A percentile compares a stretch with the other conserved stretches of the same genome.
Evolutionary conservation across 176 grass and related monocot genomes (phyloP).

Genomic region (Canna indica): DNA sequence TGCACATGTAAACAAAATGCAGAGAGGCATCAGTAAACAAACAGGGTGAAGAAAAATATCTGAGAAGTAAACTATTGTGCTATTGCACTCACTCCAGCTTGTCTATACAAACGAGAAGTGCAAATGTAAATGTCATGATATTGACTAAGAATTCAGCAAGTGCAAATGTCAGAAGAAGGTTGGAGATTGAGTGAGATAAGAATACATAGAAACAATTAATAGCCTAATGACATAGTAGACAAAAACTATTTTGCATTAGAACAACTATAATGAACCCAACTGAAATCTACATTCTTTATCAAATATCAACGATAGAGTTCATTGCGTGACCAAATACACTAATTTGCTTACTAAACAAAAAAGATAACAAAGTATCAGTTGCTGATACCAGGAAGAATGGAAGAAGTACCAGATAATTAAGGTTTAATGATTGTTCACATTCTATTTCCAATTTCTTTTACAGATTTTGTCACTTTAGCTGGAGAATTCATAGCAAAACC

Average conservation of each 20-base stretch:
- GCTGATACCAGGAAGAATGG: too few relatives aligned
- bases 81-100: constrained; percentile 91
- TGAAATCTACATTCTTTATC: too few relatives aligned
- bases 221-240: too few relatives aligned
- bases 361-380: too few relatives aligned
- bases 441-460: constrained; percentile 2
- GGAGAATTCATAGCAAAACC: constrained; percentile 35
- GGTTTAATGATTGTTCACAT: too few relatives aligned
- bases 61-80: constrained; percentile 36
- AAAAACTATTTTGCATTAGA: too few relatives aligned
- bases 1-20: background rate
- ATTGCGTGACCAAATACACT: too few relatives aligned
- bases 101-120: constrained; percentile 71
- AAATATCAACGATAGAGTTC: too few relatives aligned
- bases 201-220: too few relatives aligned
- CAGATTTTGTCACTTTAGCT: background rate
- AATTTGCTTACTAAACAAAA: too few relatives aligned
- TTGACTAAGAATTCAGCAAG: background rate
- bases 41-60: constrained; percentile 4
- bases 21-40: background rate
- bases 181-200: background rate
- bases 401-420: too few relatives aligned
- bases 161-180: background rate
- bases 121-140: constrained; percentile 27
- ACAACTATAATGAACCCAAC: too few relatives aligned